Percentiles rank a stretch among this genome's conserved stretches.
Evolutionary conservation across 2,329 filamentous ascomycete species (phyloP).

Genomic region (Aspergillus fijiensis): DNA sequence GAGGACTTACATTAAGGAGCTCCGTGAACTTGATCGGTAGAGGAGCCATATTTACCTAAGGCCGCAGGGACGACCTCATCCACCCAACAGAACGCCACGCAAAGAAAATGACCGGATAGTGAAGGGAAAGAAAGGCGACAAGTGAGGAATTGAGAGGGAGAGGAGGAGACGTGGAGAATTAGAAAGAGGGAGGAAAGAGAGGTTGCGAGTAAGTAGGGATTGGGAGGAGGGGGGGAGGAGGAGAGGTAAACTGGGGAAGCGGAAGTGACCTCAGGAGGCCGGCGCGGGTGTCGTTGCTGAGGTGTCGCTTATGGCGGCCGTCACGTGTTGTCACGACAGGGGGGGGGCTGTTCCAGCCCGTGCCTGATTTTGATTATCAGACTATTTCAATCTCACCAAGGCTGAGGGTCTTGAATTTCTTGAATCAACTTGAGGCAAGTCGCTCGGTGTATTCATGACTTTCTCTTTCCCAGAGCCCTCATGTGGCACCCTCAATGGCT

Average conservation of each 20-base stretch:
- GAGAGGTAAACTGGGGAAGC: conserved; percentile 30
- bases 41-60: conserved; percentile 55
- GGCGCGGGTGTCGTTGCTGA: conserved; percentile 38
- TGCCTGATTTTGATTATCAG: conserved; percentile 9
- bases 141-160: conserved; percentile 10
- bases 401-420: too few relatives aligned
- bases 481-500: too few relatives aligned
- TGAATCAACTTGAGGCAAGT: neutral
- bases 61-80: conserved; percentile 44
- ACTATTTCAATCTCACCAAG: neutral
- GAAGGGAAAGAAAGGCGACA: conserved; percentile 22
- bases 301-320: conserved; percentile 39
- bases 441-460: too few relatives aligned
- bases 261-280: conserved; percentile 44
- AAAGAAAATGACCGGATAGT: conserved; percentile 28
- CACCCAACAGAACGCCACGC: conserved; percentile 41
- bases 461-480: too few relatives aligned
- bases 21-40: conserved; percentile 92
- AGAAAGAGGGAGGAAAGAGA: conserved; percentile 14
- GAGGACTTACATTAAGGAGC: conserved; percentile 69
- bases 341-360: conserved; percentile 15
- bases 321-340: conserved; percentile 31
- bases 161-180: conserved; percentile 19
- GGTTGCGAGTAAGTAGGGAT: conserved; percentile 10
- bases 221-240: conserved; percentile 19